Evolutionary conservation across 306 rosid genomes (phyloP).

Genomic region (Datisca glomerata): DNA sequence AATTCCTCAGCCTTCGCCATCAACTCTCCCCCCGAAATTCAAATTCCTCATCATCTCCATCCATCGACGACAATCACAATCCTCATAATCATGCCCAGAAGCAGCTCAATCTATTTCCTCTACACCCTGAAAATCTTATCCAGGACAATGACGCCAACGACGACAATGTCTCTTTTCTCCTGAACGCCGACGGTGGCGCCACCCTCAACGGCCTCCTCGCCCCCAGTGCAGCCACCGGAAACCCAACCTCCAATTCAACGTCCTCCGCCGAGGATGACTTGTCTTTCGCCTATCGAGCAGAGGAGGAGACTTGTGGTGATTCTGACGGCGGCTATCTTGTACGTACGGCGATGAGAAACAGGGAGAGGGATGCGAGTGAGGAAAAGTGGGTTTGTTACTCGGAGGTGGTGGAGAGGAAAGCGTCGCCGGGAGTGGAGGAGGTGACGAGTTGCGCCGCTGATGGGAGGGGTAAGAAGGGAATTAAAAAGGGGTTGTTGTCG

Average conservation of each 20-base stretch:
- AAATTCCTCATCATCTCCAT: background rate
- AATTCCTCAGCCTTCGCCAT: constrained; percentile 49
- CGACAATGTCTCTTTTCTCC: constrained; percentile 54
- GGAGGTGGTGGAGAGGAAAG: constrained; percentile 61
- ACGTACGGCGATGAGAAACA: constrained; percentile 68
- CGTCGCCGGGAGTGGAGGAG: constrained; percentile 32
- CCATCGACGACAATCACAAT: background rate
- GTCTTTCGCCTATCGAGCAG: constrained; percentile 14
- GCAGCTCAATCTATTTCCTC: constrained; percentile 43
- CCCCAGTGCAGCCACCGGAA: constrained; percentile 11
- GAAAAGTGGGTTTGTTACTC: constrained; percentile 93
- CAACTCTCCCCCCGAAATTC: constrained; percentile 21
- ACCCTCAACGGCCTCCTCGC: constrained; percentile 41
- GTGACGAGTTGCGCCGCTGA: constrained; percentile 16
- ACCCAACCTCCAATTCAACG: constrained; percentile 12
- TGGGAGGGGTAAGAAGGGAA: constrained; percentile 1
- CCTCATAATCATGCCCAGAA: constrained; percentile 9
- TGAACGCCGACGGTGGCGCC: constrained; percentile 39
- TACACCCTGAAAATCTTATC: constrained; percentile 38
- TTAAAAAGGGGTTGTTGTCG: constrained; percentile 17
- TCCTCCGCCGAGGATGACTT: constrained; percentile 31
- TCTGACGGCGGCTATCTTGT: constrained; percentile 35
- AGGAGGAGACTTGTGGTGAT: background rate
- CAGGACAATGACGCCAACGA: constrained; percentile 34
- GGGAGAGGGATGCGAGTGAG: constrained; percentile 26